Percentiles rank a stretch among this genome's conserved stretches.
Evolutionary conservation across 2,329 filamentous ascomycete species (phyloP).

Genomic region (Neurospora sp.): DNA sequence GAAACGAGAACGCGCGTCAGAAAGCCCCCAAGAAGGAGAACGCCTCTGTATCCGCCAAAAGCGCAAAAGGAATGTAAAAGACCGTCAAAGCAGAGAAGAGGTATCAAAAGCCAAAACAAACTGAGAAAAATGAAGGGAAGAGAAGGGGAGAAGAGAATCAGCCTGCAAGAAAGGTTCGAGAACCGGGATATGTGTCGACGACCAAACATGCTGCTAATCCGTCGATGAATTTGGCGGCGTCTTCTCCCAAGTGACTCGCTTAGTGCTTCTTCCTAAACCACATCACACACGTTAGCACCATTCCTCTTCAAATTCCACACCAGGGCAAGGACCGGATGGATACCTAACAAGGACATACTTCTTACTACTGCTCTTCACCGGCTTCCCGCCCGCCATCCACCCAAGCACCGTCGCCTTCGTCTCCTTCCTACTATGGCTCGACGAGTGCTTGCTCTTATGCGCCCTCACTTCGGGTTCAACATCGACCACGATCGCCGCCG

Average conservation of each 20-base stretch:
- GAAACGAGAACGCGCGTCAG: background rate
- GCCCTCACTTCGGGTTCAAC: constrained; percentile 19
- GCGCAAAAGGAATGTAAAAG: constrained; percentile 7
- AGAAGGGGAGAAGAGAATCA: background rate
- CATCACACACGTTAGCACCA: constrained; percentile 1
- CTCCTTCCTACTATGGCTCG: constrained; percentile 12
- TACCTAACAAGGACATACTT: constrained; percentile 20
- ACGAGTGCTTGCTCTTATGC: constrained; percentile 10
- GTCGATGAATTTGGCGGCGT: background rate
- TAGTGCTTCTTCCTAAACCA: constrained; percentile 9
- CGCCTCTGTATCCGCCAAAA: constrained; percentile 1
- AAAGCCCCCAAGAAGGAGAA: background rate
- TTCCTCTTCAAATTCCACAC: background rate
- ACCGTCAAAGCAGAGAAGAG: background rate
- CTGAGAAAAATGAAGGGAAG: background rate
- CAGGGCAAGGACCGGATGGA: constrained; percentile 1
- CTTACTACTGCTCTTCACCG: constrained; percentile 22
- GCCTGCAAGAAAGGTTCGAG: background rate
- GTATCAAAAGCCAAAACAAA: constrained; percentile 2
- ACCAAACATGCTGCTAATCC: background rate
- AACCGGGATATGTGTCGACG: background rate
- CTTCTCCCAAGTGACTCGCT: background rate
- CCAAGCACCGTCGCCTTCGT: constrained; percentile 21
- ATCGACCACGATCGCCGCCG: constrained; percentile 17
- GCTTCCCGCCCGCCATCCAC: constrained; percentile 23